Conservation (phyloP, 148 eudicot genomes). For the Cornus kousa region DNA sequence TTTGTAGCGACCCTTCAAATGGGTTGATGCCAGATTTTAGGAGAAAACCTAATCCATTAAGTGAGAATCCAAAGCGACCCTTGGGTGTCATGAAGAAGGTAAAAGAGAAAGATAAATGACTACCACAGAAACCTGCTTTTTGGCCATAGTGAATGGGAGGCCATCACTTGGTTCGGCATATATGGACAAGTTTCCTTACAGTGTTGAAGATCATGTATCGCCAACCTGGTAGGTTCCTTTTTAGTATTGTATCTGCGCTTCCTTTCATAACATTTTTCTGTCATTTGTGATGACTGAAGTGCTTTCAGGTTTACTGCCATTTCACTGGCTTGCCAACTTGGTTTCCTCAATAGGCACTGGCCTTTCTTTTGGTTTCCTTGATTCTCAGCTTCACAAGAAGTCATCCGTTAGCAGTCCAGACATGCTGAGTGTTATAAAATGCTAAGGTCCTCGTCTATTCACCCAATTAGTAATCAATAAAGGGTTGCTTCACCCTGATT, state of each 20-base stretch:
- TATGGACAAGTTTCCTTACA: conserved; percentile 82
- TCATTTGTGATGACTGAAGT: conserved; percentile 25
- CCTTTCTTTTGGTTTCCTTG: conserved; percentile 53
- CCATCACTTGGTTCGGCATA: conserved; percentile 69
- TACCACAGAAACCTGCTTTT: conserved; percentile 68
- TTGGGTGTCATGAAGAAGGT: conserved; percentile 88
- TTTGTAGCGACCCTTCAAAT: conserved; percentile 82
- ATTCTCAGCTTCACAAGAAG: conserved; percentile 22
- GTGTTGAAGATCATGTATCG: conserved; percentile 75
- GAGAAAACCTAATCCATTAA: conserved; percentile 56
- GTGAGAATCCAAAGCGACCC: conserved; percentile 71
- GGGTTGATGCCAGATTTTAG: conserved; percentile 89
- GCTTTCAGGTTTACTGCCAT: conserved; percentile 77
- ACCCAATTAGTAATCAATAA: conserved; percentile 63
- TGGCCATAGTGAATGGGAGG: conserved; percentile 72
- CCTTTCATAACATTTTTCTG: conserved; percentile 1
- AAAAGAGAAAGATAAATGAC: conserved; percentile 60
- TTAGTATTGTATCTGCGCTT: not conserved
- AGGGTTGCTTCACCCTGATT: conserved; percentile 76
- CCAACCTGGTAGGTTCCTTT: conserved; percentile 62
- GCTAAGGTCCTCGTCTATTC: conserved; percentile 73
- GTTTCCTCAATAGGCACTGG: conserved; percentile 64
- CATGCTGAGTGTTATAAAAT: conserved; percentile 66
- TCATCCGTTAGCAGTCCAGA: conserved; percentile 43
- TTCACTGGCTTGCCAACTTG: conserved; percentile 75